Evolutionary conservation across 306 rosid genomes (phyloP).

Genomic region (Carpinus fangiana): DNA sequence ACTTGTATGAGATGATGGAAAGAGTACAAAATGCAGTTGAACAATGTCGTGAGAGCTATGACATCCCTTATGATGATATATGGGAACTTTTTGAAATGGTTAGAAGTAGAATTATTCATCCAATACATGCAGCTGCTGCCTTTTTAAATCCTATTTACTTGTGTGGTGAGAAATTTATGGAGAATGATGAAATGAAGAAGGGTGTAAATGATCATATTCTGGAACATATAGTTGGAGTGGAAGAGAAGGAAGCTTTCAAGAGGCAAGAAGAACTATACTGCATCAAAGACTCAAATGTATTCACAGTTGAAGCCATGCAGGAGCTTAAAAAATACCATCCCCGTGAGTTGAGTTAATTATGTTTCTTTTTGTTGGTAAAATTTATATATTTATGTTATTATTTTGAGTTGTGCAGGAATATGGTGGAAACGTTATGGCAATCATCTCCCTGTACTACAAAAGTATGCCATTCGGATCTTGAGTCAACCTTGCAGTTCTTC

Average conservation of each 20-base stretch:
- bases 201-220: background rate
- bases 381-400: background rate
- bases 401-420: background rate
- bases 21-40: background rate
- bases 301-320: background rate
- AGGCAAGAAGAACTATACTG: background rate
- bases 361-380: background rate
- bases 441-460: background rate
- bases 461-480: background rate
- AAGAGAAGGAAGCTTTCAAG: background rate
- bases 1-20: constrained; percentile 10
- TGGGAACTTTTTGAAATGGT: background rate
- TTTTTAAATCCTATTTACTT: constrained; percentile 13
- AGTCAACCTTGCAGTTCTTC: constrained; percentile 1
- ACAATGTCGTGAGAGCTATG: background rate
- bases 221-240: background rate
- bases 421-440: constrained; percentile 6
- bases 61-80: background rate
- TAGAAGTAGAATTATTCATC: background rate
- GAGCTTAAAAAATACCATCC: background rate
- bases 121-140: background rate
- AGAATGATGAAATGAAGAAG: background rate
- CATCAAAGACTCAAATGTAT: background rate
- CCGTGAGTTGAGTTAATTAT: background rate
- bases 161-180: background rate